These are phyloP conservation scores for Endotrypanum monterogeii DNA, from an alignment of 208 protist species.

Conservation along the genomic window DNA sequence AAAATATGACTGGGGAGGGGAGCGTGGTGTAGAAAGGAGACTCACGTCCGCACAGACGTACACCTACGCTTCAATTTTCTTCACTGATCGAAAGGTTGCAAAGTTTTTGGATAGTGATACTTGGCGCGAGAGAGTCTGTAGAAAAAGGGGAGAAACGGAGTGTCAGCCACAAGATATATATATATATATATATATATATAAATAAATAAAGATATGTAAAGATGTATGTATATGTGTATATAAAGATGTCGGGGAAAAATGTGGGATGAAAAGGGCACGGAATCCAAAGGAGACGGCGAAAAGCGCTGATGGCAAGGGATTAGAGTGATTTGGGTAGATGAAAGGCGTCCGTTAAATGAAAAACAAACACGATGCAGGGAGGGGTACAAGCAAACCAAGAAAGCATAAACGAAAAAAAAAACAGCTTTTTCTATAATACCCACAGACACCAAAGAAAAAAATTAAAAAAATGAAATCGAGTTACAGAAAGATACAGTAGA, in stretches of 20 bases:
- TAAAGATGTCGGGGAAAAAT: neutral
- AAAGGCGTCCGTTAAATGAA: neutral
- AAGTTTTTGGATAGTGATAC: conserved; percentile 2
- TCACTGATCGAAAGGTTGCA: neutral
- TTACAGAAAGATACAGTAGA: neutral
- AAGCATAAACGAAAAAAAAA: neutral
- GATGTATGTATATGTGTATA: no score
- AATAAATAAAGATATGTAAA: no score
- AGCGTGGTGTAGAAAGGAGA: no score
- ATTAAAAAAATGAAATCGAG: neutral
- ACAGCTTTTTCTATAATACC: neutral
- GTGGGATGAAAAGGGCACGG: neutral
- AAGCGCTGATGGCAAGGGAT: neutral
- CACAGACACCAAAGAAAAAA: neutral
- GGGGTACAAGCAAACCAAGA: neutral
- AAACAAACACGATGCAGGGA: neutral
- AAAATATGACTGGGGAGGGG: neutral
- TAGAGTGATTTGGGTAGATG: neutral
- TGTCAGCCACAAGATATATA: no score
- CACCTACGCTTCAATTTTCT: neutral
- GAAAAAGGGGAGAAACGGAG: neutral
- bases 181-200: no score
- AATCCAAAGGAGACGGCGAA: neutral
- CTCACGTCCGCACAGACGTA: neutral
- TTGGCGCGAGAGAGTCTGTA: neutral